Evolutionary conservation across 2,329 filamentous ascomycete species (phyloP).

Genomic region (Curvularia sp.): DNA sequence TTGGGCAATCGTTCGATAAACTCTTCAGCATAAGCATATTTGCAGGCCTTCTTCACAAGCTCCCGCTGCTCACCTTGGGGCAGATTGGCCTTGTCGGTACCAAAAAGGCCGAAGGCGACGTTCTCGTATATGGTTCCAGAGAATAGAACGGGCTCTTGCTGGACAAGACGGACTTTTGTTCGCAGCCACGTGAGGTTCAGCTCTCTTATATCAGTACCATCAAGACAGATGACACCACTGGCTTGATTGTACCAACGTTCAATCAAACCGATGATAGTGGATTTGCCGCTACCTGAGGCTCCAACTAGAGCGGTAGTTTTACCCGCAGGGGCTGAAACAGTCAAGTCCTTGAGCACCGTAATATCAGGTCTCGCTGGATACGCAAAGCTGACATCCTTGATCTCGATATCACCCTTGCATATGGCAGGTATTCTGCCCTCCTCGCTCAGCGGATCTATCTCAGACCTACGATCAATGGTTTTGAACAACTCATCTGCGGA

Average conservation of each 20-base stretch:
- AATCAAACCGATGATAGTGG: slow-evolving; percentile 78
- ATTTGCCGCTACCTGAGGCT: slow-evolving; percentile 92
- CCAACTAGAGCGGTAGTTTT: slow-evolving; percentile 94
- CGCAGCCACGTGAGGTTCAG: slow-evolving; percentile 90
- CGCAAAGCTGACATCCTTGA: slow-evolving; percentile 84
- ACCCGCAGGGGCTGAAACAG: slow-evolving; percentile 79
- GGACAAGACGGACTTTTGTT: slow-evolving; percentile 88
- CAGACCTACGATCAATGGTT: slow-evolving; percentile 80
- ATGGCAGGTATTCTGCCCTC: slow-evolving; percentile 30
- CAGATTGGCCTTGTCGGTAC: slow-evolving; percentile 64
- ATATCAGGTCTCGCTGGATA: slow-evolving; percentile 94
- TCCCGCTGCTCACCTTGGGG: slow-evolving; percentile 67
- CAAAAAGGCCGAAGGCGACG: slow-evolving; percentile 81
- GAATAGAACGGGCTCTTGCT: slow-evolving; percentile 91
- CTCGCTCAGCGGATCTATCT: slow-evolving; percentile 66
- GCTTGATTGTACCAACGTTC: slow-evolving; percentile 63
- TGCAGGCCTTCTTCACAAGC: slow-evolving; percentile 79
- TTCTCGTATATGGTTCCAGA: slow-evolving; percentile 87
- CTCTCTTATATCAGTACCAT: slow-evolving; percentile 69
- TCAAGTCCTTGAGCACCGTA: slow-evolving; percentile 82
- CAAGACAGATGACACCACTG: slow-evolving; percentile 35
- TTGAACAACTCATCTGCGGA: slow-evolving; percentile 46
- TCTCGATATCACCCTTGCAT: slow-evolving; percentile 66
- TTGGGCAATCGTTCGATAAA: slow-evolving; percentile 73
- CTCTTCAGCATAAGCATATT: slow-evolving; percentile 92